Conservation (phyloP, 2,329 filamentous ascomycete species). For the Penicillium sp. region DNA sequence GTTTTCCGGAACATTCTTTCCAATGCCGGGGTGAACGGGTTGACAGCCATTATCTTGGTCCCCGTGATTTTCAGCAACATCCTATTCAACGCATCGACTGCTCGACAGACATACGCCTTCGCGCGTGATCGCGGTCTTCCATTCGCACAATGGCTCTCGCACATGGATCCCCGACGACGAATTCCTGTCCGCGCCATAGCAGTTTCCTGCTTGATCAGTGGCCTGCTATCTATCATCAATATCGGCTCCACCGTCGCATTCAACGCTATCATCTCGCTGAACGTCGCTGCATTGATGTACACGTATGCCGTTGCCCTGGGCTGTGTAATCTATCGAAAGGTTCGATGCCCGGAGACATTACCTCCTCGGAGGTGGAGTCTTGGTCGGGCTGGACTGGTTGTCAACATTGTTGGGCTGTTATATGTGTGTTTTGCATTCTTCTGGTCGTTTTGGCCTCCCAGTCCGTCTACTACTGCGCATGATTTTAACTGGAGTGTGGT, state of each 20-base stretch:
- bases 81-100: slow-evolving; percentile 36
- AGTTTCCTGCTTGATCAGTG: slow-evolving; percentile 28
- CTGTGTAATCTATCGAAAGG: slow-evolving; percentile 43
- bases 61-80: slow-evolving; percentile 39
- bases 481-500: slow-evolving; percentile 50
- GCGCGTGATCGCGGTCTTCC: slow-evolving; percentile 43
- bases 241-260: slow-evolving; percentile 49
- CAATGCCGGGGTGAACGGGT: slow-evolving; percentile 22
- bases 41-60: slow-evolving; percentile 41
- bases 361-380: slow-evolving; percentile 41
- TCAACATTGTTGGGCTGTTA: slow-evolving; percentile 43
- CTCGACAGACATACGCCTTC: slow-evolving; percentile 42
- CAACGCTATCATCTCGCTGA: slow-evolving; percentile 49
- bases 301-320: slow-evolving; percentile 48
- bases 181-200: slow-evolving; percentile 42
- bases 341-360: slow-evolving; percentile 35
- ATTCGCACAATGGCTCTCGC: slow-evolving; percentile 36
- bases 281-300: slow-evolving; percentile 44
- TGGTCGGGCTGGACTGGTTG: slow-evolving; percentile 39
- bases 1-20: slow-evolving; percentile 38
- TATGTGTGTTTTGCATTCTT: slow-evolving; percentile 45
- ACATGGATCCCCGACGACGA: slow-evolving; percentile 32
- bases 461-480: slow-evolving; percentile 32
- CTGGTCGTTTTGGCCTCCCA: slow-evolving; percentile 46
- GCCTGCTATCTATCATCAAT: slow-evolving; percentile 46